Evolutionary conservation across 768 basidiomycete genomes (phyloP), one percentile per base, ranked within the genome.

Genomic region (Mrakia blollopis): DNA sequence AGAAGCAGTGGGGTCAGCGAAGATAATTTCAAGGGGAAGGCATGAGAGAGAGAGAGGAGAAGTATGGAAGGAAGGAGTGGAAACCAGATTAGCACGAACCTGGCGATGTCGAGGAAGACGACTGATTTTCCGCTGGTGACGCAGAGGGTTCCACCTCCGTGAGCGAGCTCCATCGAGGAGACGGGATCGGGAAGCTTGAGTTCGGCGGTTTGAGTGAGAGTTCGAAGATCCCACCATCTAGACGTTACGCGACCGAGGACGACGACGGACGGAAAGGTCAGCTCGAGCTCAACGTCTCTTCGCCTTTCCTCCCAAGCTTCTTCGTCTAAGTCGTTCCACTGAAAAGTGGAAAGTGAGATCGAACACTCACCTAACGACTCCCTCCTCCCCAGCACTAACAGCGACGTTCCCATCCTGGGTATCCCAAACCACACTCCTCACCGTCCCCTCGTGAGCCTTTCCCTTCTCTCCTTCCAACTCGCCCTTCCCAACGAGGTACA

Each of bases 341-440:
- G 47, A 50, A 7, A 41, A 44, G 60, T 32, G 14, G 21, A 4
- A 73, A 23, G 65, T 75, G n/a, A n/a, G n/a, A n/a, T n/a, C n/a
- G n/a, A n/a, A n/a, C n/a, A 81, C 87, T 80, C 82, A 96, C 93
- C 95, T 93, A 84, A 99, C 88, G 73, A 89, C 84, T 28, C 94
- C 91, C 84, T 98, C 97, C 81, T 98, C 97, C 6, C 92, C 93
- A 41, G 93, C 94, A 62, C 91, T 91, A 71, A 96, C 92, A 57
- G 91, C 92, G 9, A 89, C 91, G 13, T 83, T 83, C 80, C 91
- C 88, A 63, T 94, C 92, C 75, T 91, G 91, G 54, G 82, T 81
- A 70, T 94, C 90, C 92, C 93, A 98, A 67, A 98, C 89, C 44
- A 98, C 92, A 81, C 92, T 94, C 85, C 93, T 93, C 75, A 99